Evolutionary conservation across 2,329 filamentous ascomycete genomes (phyloP), one percentile per base, ranked within the genome.

Genomic region (Epichloe hybrida): DNA sequence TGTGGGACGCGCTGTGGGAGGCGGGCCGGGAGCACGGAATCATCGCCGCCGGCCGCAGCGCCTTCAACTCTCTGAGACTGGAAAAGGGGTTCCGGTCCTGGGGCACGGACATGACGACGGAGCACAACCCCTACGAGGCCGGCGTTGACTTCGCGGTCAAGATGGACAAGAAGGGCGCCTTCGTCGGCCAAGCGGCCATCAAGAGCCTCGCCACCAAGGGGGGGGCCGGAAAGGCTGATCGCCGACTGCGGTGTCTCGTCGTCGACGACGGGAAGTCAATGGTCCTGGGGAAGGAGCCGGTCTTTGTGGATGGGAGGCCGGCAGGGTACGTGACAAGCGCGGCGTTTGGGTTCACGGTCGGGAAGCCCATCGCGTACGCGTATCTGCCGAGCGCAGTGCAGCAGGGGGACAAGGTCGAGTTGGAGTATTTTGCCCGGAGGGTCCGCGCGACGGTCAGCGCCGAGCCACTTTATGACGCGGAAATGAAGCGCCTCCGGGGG

Each of bases 221-320:
- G 8, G 27, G 27, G 8, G 3, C 8, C 3, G 8, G 27, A 31
- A 0, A 66, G 62, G 5, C 59, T 0, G 55, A 60, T 0, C 64
- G 64, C 20, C 55, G 67, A 48, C 56, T 76, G 4, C 70, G 75
- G 1, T 77, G 74, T 50, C 61, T 83, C 2, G 75, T 72, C 0
- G 57, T 83, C 34, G 69, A 81, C 40, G 77, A 83, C 53, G 73
- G 75, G 0, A 62, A 60, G 4, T 81, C 78, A 0, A 66, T 82
- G 55, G 70, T 81, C 0, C 61, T 83, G 1, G 79, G 79, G 5
- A 82, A 82, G 58, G 80, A 83, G 59, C 80, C 80, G 0, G 76
- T 83, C 0, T 81, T 73, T 50, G 55, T 69, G 13, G 59, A 71
- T 2, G 72, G 70, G 8, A 62, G 70, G 50, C 55, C 71, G 0